These are phyloP conservation scores for Pythium coloratum DNA, from an alignment of 352 stramenopile genomes.

Conservation along the genomic window DNA sequence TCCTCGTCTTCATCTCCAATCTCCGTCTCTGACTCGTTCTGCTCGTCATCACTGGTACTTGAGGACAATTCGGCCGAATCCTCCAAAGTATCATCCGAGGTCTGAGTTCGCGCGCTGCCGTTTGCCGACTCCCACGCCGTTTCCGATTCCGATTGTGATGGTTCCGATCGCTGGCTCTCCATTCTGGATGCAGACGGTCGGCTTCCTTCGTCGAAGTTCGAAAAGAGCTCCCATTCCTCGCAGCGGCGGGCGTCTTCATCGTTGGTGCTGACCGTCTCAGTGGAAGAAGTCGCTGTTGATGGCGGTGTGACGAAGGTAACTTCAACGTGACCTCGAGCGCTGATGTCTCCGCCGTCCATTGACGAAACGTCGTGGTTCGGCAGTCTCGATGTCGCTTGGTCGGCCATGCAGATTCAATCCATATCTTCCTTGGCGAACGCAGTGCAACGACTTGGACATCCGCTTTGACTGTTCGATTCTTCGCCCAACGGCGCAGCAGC, in stretches of 20 bases:
- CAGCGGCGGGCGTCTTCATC: conserved; percentile 26
- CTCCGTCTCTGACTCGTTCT: background rate
- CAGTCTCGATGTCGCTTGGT: background rate
- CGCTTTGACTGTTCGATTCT: background rate
- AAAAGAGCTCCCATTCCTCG: conserved; percentile 32
- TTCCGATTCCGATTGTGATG: background rate
- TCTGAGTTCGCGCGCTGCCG: background rate
- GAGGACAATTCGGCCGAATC: background rate
- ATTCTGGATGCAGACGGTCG: conserved; percentile 12
- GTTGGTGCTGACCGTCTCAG: conserved; percentile 25
- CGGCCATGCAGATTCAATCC: conserved; percentile 11
- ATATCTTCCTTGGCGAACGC: conserved; percentile 8
- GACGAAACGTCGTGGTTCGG: background rate
- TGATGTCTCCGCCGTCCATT: background rate
- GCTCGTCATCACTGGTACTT: background rate
- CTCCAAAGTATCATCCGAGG: background rate
- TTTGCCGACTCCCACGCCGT: background rate
- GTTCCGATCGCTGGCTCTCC: background rate
- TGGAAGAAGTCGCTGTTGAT: conserved; percentile 18
- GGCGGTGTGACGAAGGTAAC: conserved; percentile 4
- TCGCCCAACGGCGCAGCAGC: background rate
- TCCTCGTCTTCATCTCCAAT: conserved; percentile 9
- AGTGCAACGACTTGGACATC: conserved; percentile 4
- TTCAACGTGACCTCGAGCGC: background rate
- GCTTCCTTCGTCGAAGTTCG: conserved; percentile 10